Evolutionary conservation across 1,284 basidiomycete genomes (phyloP), one percentile per base, ranked within the genome.

Genomic region (Boletus smithii): DNA sequence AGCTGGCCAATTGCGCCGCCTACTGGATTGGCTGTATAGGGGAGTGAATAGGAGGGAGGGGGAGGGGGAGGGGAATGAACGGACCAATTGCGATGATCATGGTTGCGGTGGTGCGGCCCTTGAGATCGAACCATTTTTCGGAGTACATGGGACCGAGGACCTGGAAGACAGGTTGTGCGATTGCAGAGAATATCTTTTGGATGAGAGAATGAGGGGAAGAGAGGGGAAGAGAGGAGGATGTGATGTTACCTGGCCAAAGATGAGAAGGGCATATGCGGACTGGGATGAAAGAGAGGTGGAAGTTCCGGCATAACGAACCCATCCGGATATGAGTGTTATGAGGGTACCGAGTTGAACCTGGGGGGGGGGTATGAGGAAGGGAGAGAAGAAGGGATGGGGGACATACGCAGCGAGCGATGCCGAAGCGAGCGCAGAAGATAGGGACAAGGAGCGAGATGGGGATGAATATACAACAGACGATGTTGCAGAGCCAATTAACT

Each of bases 401-500:
- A 69, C 77, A 35, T 50, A 88, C 86, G 58, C 77, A 79, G 54
- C 73, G 67, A 26, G 76, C 71, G 26, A 89, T 64, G 4, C 86
- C 83, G 55, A 76, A 79, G 50, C 74, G 73, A n/a, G 73, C 67
- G 50, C 77, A 76, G 29, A 85, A 54, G 13, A 72, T 56, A 0
- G 86, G 85, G 22, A 83, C 69, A 17, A 77, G 50, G 24, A 86
- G 60, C 0, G 85, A 79, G 8, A 71, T 69, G 1, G 83, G 82
- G 10, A 89, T 68, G 54, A 80, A 88, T 1, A 82, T 61, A 35
- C 78, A 70, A 1, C 77, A 73, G 16, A 83, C 69, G 43, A 84
- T 74, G 57, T 85, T 90, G 6, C 83, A 80, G 5, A 90, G 71
- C 88, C 88, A 91, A 55, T 87, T 89, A 22, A 88, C 79, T 60